A percentile compares a stretch with the other conserved stretches of the same genome.
Evolutionary conservation across 1,284 basidiomycete species (phyloP).

Genomic region (Hemileia vastatrix): DNA sequence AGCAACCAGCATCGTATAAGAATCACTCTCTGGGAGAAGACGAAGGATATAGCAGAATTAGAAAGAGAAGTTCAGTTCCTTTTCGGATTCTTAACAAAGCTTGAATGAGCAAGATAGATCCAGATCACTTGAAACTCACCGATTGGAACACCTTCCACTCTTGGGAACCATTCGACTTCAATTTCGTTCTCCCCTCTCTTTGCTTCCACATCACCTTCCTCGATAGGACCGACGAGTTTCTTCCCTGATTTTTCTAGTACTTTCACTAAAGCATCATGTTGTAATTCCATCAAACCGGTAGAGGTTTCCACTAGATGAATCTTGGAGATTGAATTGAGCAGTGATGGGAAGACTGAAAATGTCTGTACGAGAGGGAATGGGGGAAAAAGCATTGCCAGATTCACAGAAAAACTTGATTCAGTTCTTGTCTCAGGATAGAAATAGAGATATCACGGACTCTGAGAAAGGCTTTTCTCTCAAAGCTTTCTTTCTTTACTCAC

Average conservation of each 20-base stretch:
- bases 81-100: no score
- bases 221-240: slow-evolving; percentile 23
- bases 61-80: no score
- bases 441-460: neutral
- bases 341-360: slow-evolving; percentile 48
- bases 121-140: slow-evolving; percentile 35
- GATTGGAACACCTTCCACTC: slow-evolving; percentile 57
- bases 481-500: slow-evolving; percentile 48
- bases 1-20: slow-evolving; percentile 77
- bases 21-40: slow-evolving; percentile 43
- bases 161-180: slow-evolving; percentile 62
- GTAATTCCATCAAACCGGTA: slow-evolving; percentile 56
- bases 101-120: no score
- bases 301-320: slow-evolving; percentile 79
- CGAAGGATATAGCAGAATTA: no score
- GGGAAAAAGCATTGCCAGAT: slow-evolving; percentile 10
- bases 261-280: slow-evolving; percentile 52
- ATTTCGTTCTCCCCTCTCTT: slow-evolving; percentile 39
- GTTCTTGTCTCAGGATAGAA: neutral
- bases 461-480: neutral
- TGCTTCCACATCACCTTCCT: slow-evolving; percentile 12
- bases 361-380: slow-evolving; percentile 29
- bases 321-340: slow-evolving; percentile 53
- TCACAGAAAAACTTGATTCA: slow-evolving; percentile 19
- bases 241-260: slow-evolving; percentile 29